Base-by-base conservation (phyloP, 2,329 filamentous ascomycete species). In the Aspergillus sp. region DNA sequence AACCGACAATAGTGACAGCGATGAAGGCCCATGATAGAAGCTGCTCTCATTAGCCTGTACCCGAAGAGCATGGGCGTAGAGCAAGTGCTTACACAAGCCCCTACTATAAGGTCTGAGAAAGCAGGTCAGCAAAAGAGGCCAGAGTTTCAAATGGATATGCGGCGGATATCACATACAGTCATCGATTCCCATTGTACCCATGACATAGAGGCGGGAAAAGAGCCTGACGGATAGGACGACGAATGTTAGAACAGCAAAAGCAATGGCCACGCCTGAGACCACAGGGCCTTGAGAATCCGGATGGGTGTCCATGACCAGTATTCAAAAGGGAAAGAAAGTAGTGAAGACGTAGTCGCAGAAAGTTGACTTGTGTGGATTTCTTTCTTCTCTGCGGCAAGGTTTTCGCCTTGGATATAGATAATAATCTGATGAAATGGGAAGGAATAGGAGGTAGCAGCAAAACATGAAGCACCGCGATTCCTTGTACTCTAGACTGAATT, bases 121-220 rank as follows among this genome's bases (percentile, higher is more conserved):
- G 12, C 4, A n/a, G 11, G 25, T 48, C 28, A 48, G 12, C 15
- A n/a, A n/a, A n/a, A n/a, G n/a, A 30, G 8, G n/a, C 7, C 10
- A 10, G 4, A 19, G 3, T 17, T 24, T 2, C 8, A 24, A 8
- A 24, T 24, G 8, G 15, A 10, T n/a, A 14, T 20, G 13, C 10
- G 5, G 5, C 15, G 14, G 6, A 13, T 12, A 7, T 12, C 4
- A 50, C 51, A 37, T 37, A 53, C 52, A 57, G 26, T 57, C 53
- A 37, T 57, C 53, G 0, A 44, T 4, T 1, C 51, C 50, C 45
- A 55, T 48, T 17, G 40, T 42, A 4, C 43, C 39, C 29, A 64
- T 45, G 10, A 66, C 52, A 39, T 53, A 58, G 11, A 63, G 35
- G 4, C 63, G 53, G 14, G 63, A 53, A 41, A 59, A 65, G 6